Conservation (phyloP, 2,329 filamentous ascomycete species). For the Fusarium brachygibbosum region DNA sequence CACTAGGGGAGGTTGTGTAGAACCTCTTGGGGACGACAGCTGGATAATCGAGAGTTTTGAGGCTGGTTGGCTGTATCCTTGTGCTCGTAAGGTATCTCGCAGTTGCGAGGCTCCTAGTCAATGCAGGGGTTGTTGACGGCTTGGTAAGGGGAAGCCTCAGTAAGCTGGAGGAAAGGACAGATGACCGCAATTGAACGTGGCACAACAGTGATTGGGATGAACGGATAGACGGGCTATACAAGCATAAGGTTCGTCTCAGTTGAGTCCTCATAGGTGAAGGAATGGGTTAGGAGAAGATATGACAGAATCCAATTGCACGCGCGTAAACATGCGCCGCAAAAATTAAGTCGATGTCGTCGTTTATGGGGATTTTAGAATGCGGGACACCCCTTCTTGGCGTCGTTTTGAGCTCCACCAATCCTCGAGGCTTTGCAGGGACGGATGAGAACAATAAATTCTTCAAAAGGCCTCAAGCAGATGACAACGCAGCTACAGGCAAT, state of each 20-base stretch:
- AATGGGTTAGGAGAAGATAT: conserved; percentile 11
- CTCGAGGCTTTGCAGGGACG: conserved; percentile 15
- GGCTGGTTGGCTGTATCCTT: not conserved
- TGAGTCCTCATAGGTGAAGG: conserved; percentile 45
- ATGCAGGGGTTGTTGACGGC: conserved; percentile 31
- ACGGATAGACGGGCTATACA: conserved; percentile 24
- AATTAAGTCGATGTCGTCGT: conserved; percentile 40
- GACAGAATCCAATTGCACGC: conserved; percentile 24
- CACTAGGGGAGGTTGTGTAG: conserved; percentile 17
- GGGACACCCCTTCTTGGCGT: conserved; percentile 41
- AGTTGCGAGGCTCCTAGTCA: conserved; percentile 19
- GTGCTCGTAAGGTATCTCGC: conserved; percentile 8
- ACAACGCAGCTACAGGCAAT: conserved; percentile 8
- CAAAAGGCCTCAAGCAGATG: conserved; percentile 8
- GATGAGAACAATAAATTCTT: conserved; percentile 7
- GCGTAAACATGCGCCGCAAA: conserved; percentile 38
- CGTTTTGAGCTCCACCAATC: conserved; percentile 37
- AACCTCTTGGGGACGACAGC: conserved; percentile 8
- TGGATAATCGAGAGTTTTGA: conserved; percentile 4
- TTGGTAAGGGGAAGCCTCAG: conserved; percentile 28
- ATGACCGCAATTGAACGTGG: conserved; percentile 34
- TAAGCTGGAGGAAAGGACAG: conserved; percentile 26
- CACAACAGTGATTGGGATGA: conserved; percentile 19
- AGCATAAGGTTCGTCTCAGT: conserved; percentile 33
- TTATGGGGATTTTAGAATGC: conserved; percentile 42